Conservation (phyloP, 352 stramenopile genomes). For the Phytophthora meadii region DNA sequence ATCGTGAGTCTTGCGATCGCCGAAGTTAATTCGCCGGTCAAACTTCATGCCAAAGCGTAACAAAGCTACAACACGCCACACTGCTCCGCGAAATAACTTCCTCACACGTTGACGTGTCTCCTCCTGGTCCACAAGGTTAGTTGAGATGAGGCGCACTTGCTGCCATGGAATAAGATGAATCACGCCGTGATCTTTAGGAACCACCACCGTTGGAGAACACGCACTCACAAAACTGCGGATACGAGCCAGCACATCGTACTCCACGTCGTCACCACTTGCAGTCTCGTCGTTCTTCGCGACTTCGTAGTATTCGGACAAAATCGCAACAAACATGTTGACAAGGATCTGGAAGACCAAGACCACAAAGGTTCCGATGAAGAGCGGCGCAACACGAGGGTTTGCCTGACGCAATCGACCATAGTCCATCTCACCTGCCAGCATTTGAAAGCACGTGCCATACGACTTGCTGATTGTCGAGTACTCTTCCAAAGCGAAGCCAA, state of each 20-base stretch:
- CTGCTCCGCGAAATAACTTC: constrained; percentile 84
- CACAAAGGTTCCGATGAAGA: constrained; percentile 89
- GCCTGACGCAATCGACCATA: constrained; percentile 79
- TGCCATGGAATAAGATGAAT: constrained; percentile 78
- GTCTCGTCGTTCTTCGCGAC: constrained; percentile 81
- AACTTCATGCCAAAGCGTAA: constrained; percentile 90
- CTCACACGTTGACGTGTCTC: constrained; percentile 79
- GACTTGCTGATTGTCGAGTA: constrained; percentile 87
- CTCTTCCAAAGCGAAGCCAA: constrained; percentile 83
- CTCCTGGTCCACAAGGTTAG: constrained; percentile 88
- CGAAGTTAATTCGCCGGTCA: constrained; percentile 83
- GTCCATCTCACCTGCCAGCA: constrained; percentile 87
- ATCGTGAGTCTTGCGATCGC: constrained; percentile 57
- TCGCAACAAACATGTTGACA: constrained; percentile 92
- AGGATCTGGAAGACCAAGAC: constrained; percentile 88
- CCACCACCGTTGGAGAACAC: constrained; percentile 80
- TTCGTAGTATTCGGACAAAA: constrained; percentile 90
- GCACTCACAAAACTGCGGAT: constrained; percentile 79
- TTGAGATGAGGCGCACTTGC: constrained; percentile 85
- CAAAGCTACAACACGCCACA: constrained; percentile 89
- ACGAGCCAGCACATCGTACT: constrained; percentile 88
- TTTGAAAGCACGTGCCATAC: constrained; percentile 88
- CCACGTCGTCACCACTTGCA: constrained; percentile 66
- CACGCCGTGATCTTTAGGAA: constrained; percentile 76
- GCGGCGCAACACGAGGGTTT: constrained; percentile 77